phyloP scores from a whole-genome alignment of 345 rosid species.

The Ceriops decandra region DNA sequence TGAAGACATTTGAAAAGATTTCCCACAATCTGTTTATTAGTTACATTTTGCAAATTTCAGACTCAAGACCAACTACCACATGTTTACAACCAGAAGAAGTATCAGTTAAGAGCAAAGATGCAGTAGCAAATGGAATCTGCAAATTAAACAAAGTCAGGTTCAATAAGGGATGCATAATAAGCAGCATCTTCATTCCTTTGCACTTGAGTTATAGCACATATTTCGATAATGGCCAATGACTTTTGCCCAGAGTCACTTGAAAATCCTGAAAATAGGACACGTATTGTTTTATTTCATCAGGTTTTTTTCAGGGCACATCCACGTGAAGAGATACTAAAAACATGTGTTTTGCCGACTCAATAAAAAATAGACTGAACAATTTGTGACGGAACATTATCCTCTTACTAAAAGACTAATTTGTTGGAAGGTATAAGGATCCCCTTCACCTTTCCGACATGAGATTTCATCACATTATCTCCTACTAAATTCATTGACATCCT shows the following conservation, averaged over 20 bases:
- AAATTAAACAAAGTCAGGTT: not conserved
- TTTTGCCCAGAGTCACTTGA: conserved; percentile 20
- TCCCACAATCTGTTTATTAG: not conserved
- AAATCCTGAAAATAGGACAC: conserved; percentile 18
- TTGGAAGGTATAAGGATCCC: too few species aligned
- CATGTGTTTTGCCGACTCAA: conserved; percentile 32
- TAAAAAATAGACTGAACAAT: conserved; percentile 33
- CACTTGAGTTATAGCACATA: conserved; percentile 1
- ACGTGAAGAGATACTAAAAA: not conserved
- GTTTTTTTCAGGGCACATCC: too few species aligned
- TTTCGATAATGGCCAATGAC: conserved; percentile 24
- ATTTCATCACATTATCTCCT: too few species aligned
- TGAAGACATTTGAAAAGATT: not conserved
- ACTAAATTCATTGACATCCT: too few species aligned
- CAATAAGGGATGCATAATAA: not conserved
- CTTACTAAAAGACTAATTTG: too few species aligned
- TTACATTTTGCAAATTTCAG: not conserved
- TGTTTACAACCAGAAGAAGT: conserved; percentile 26
- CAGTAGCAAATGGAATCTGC: conserved; percentile 17
- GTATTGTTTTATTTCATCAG: not conserved
- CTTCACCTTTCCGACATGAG: too few species aligned
- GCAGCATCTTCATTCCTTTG: not conserved
- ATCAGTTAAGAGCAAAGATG: conserved; percentile 19
- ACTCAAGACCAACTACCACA: not conserved
- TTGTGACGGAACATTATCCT: too few species aligned